Percentiles rank a stretch among this genome's conserved stretches.
Conservation (phyloP, 805 yeast genomes). For the Candida vaughaniae region DNA sequence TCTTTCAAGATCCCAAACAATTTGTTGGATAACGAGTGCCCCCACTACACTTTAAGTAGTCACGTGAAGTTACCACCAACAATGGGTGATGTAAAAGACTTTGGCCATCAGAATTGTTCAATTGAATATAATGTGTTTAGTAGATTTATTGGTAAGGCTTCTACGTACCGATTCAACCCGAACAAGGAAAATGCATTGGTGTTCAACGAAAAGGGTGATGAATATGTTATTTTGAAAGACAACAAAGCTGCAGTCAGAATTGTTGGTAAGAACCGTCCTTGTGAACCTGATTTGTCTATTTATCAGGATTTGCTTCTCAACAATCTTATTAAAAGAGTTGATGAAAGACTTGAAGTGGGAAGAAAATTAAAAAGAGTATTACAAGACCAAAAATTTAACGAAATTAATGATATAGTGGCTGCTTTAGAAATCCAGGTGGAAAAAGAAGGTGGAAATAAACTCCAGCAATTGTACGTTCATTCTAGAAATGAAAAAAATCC, state of each 20-base stretch:
- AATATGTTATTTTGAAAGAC: conserved; percentile 39
- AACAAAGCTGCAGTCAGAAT: conserved; percentile 21
- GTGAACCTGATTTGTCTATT: conserved; percentile 13
- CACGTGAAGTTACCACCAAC: conserved; percentile 40
- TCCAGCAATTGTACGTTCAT: conserved; percentile 22
- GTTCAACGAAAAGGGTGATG: conserved; percentile 22
- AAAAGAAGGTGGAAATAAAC: conserved; percentile 11
- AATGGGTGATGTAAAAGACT: conserved; percentile 32
- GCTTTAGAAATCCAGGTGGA: conserved; percentile 7
- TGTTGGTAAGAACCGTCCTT: conserved; percentile 18
- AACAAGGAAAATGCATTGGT: conserved; percentile 19
- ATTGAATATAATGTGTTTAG: conserved; percentile 34
- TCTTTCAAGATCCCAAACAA: conserved; percentile 39
- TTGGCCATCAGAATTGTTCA: conserved; percentile 24
- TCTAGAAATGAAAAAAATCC: conserved; percentile 6
- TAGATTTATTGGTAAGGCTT: conserved; percentile 38
- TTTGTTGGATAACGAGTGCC: conserved; percentile 38
- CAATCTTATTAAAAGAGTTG: conserved; percentile 24
- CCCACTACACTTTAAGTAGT: conserved; percentile 22
- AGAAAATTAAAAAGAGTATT: conserved; percentile 1
- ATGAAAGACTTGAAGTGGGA: conserved; percentile 22
- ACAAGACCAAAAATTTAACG: background rate
- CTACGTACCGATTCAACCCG: conserved; percentile 25
- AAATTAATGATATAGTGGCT: background rate
- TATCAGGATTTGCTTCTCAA: conserved; percentile 21